Percentiles rank a stretch among this genome's conserved stretches.
phyloP scores from a whole-genome alignment of 306 rosid genomes.

The Corylus heterophylla region DNA sequence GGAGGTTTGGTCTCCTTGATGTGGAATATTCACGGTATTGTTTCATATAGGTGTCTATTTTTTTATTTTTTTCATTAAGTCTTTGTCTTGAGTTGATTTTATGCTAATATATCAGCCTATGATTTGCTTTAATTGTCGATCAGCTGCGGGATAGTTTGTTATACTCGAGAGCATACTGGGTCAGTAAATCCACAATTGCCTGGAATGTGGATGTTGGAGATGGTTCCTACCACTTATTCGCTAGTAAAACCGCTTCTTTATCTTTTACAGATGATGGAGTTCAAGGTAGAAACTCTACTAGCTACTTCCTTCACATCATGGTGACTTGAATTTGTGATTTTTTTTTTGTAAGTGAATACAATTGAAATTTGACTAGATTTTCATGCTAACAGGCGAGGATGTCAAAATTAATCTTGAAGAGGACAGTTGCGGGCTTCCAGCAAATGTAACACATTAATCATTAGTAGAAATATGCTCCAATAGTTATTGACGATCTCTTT shows the following conservation, averaged over 20 bases:
- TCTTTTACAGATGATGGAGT: slow-evolving; percentile 42
- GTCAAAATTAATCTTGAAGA: slow-evolving; percentile 68
- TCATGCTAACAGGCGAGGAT: slow-evolving; percentile 64
- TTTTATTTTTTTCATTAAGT: not conserved
- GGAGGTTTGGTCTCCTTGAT: not conserved
- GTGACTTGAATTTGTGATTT: not conserved
- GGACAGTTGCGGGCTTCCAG: slow-evolving; percentile 63
- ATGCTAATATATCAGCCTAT: not conserved
- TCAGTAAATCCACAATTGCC: slow-evolving; percentile 62
- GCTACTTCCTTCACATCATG: not conserved
- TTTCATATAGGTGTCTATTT: not conserved
- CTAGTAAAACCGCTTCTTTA: slow-evolving; percentile 64
- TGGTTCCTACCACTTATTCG: slow-evolving; percentile 54
- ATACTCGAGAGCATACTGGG: slow-evolving; percentile 85
- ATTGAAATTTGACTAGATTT: slow-evolving; percentile 20
- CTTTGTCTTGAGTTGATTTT: slow-evolving; percentile 3
- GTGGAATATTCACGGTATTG: not conserved
- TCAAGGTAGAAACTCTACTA: slow-evolving; percentile 48
- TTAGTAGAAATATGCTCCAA: not conserved
- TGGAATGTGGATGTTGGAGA: slow-evolving; percentile 72
- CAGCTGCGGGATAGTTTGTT: slow-evolving; percentile 55
- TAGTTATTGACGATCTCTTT: slow-evolving; percentile 10
- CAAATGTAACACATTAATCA: slow-evolving; percentile 39
- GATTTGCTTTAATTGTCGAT: slow-evolving; percentile 17
- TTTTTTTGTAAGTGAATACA: not conserved